Evolutionary conservation across 306 rosid species (phyloP).

Genomic region (Vigna hirtella): DNA sequence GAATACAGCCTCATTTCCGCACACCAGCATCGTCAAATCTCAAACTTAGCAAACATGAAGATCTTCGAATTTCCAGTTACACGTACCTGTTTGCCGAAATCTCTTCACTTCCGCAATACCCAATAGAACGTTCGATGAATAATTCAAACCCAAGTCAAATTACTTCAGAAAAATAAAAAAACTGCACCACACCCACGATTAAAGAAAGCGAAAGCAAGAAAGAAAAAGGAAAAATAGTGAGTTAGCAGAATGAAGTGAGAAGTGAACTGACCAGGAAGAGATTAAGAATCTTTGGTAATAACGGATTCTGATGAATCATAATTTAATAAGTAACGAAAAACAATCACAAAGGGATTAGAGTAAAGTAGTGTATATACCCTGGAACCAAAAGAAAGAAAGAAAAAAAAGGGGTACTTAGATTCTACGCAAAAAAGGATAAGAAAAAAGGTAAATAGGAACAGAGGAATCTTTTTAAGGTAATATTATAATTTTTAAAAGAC

Average conservation of each 20-base stretch:
- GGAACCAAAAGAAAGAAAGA: conserved; percentile 30
- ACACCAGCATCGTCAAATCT: conserved; percentile 1
- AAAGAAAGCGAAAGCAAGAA: neutral
- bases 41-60: conserved; percentile 8
- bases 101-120: conserved; percentile 36
- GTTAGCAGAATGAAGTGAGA: conserved; percentile 6
- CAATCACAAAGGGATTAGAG: conserved; percentile 28
- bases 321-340: conserved; percentile 47
- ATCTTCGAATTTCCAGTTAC: conserved; percentile 39
- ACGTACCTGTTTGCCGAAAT: conserved; percentile 22
- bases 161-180: conserved; percentile 24
- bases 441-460: conserved; percentile 47
- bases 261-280: conserved; percentile 51
- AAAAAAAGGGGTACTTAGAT: conserved; percentile 46
- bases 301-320: conserved; percentile 55
- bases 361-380: conserved; percentile 40
- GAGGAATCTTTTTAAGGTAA: conserved; percentile 34
- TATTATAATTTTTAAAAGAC: conserved; percentile 35
- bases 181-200: conserved; percentile 14
- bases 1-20: neutral
- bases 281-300: conserved; percentile 45
- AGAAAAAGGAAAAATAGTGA: neutral
- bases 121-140: conserved; percentile 20
- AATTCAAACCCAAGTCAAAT: conserved; percentile 28
- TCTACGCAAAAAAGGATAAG: conserved; percentile 49